Evolutionary conservation across 331 rosid genomes (phyloP), one percentile per base, ranked within the genome.

Genomic region (Acacia concinna): DNA sequence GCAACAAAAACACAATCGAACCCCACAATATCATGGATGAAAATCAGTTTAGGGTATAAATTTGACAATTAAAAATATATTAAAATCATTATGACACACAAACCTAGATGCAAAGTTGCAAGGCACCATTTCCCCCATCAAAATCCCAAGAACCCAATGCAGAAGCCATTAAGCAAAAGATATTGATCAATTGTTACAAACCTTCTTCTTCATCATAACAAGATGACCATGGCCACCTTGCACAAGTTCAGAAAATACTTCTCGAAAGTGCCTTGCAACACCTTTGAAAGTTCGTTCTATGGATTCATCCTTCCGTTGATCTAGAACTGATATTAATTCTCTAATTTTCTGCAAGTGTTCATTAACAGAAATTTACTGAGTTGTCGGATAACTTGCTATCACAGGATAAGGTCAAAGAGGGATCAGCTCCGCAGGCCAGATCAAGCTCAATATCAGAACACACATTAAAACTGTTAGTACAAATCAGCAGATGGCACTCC

Each of bases 211-310:
- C 97, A 91, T 91, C 99, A 95, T 95, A 79, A 93, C 96, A 74
- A 95, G 87, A 84, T 89, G 86, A 52, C 99, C 99, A 84, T 88
- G 90, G 63, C 98, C 99, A 18, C 96, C 99, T 80, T 84, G 96
- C 82, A 95, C 99, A 73, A 95, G 99, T 79, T 95, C 94, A 15
- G 99, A 90, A 81, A 95, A 95, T 74, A 95, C 97, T 90, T 95
- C 97, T 75, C 96, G 97, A 76, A 95, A 95, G 89, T 95, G 96
- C 93, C 92, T 86, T 41, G 99, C 98, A 83, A 93, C 99, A 80
- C 99, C 99, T 87, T 95, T 95, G 87, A 95, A 95, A 78, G 98
- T 95, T 51, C 98, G 98, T 59, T 95, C 99, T 59, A 95, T 95
- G 37, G 98, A 95, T 83, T 93, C 99, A 59, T 95, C 99, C 83